Base-by-base conservation (phyloP, 148 eudicot species). In the Agrostemma githago region DNA sequence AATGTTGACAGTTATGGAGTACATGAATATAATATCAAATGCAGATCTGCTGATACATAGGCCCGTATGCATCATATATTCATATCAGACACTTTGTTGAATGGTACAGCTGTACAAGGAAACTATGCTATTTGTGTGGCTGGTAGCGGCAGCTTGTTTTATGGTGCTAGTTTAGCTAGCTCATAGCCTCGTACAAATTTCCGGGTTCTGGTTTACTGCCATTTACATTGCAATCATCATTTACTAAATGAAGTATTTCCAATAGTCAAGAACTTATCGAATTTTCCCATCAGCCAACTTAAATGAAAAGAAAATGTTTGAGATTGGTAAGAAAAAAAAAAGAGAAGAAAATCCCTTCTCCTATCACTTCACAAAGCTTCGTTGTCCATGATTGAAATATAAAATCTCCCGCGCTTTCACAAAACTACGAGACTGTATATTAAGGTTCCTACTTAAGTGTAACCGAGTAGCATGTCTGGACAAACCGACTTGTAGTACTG, bases 1-100 rank as follows among this genome's bases (percentile, higher is more conserved):
- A 37, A 63, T 26, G 34, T 26, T 26, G 34, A 26, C 34, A 11
- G 21, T 26, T 61, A 19, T 1, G 68, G 15, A 38, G 4, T 5
- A 15, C 21, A 16, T 10, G 51, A n/a, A 41, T 51, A 51, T 9
- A 65, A 38, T 37, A 26, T 65, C 51, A 66, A 15, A 66, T 40
- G 69, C n/a, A n/a, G 51, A 66, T 66, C 42, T 41, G 20, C 69
- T 39, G 46, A 6, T 66, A 40, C 69, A 14, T 66, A 40, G 46
- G 46, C n/a, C 17, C 8, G 26, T 14, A 37, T n/a, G 37, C 21
- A 63, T 59, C n/a, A 16, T 14, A 59, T 16, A 16, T 19, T 17
- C 37, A 20, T 60, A 60, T 60, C 20, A 60, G 10, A 60, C 1
- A 11, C 9, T 17, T 60, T 19, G 21, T 58, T 5, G 12, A 58